A percentile compares a stretch with the other conserved stretches of the same genome.
These are phyloP conservation scores for Porcisia hertigi DNA, from an alignment of 208 protist genomes.

Conservation along the genomic window DNA sequence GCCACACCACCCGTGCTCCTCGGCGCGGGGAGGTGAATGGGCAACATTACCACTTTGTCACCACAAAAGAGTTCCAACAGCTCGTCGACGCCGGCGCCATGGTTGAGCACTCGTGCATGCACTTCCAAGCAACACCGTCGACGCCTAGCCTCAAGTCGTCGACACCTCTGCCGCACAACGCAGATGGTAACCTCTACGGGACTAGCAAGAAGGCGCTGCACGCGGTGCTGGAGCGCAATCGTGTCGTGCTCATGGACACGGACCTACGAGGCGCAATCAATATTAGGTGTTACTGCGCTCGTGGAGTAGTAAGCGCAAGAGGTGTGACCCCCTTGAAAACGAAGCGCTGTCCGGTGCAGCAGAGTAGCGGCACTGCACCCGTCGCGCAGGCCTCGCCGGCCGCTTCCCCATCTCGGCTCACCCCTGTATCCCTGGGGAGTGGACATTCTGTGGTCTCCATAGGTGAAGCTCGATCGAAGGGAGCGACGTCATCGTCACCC, in stretches of 20 bases:
- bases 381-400: neutral
- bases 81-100: conserved; percentile 61
- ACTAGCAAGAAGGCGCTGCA: conserved; percentile 75
- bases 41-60: conserved; percentile 86
- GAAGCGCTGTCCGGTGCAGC: neutral
- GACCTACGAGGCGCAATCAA: conserved; percentile 78
- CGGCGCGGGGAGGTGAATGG: conserved; percentile 81
- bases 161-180: neutral
- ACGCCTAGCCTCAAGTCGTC: neutral
- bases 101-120: conserved; percentile 77
- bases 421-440: neutral
- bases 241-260: conserved; percentile 79
- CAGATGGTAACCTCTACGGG: conserved; percentile 75
- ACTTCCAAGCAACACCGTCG: conserved; percentile 27
- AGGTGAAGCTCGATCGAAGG: neutral
- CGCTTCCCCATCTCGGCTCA: neutral
- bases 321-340: conserved; percentile 7
- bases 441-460: no score
- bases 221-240: conserved; percentile 42
- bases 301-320: conserved; percentile 17
- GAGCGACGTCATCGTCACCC: conserved; percentile 5
- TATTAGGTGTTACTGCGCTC: conserved; percentile 51
- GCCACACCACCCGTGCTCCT: conserved; percentile 86
- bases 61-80: conserved; percentile 44
- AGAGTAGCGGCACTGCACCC: neutral